Conservation (phyloP, 2,329 filamentous ascomycete species). For the Beauveria medogensis region DNA sequence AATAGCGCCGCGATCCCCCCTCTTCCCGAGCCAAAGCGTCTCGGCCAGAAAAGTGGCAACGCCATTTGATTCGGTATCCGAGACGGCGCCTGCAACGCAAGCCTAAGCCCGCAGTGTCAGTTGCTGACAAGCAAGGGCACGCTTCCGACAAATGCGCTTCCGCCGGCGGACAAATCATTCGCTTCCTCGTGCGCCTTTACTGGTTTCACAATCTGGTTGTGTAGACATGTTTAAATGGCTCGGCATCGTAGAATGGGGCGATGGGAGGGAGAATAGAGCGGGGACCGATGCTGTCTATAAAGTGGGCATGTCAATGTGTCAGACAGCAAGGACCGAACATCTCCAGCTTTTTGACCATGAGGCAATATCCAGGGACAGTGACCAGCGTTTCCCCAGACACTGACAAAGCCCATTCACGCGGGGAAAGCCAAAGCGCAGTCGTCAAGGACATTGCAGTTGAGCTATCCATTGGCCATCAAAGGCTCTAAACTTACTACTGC, state of each 20-base stretch:
- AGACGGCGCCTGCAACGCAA: neutral
- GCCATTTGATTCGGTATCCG: conserved; percentile 2
- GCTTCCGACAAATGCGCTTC: too few relatives aligned
- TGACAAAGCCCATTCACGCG: neutral
- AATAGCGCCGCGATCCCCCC: conserved; percentile 6
- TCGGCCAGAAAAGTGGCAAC: neutral
- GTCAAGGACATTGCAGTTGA: neutral
- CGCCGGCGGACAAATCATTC: too few relatives aligned
- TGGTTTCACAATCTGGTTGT: neutral
- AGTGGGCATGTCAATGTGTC: neutral
- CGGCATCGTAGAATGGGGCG: neutral
- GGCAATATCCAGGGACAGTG: too few relatives aligned
- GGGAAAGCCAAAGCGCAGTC: neutral
- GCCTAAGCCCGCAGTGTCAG: neutral
- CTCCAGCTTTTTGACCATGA: neutral
- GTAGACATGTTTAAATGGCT: neutral
- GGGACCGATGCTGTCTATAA: neutral
- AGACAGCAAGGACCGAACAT: neutral
- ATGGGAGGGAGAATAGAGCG: neutral
- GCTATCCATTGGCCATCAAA: neutral
- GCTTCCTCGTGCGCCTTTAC: too few relatives aligned
- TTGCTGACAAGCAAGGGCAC: neutral
- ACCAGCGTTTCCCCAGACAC: neutral
- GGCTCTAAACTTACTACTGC: neutral
- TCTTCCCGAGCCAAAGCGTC: neutral